Evolutionary conservation across 2,329 filamentous ascomycete genomes (phyloP).

Genomic region (Hypomyces perniciosus): DNA sequence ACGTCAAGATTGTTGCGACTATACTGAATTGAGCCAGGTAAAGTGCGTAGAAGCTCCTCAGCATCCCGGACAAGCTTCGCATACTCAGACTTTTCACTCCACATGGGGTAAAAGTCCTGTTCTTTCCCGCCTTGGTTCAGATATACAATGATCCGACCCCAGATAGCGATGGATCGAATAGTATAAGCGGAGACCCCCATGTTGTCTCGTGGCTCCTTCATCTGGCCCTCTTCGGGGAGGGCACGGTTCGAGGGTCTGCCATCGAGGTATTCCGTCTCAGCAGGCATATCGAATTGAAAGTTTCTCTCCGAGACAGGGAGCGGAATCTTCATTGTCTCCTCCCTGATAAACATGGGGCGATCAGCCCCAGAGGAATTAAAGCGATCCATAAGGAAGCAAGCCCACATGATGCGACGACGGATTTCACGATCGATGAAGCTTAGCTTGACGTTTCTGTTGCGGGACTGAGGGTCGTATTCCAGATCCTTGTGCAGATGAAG

Average conservation of each 20-base stretch:
- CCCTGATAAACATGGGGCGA: slow-evolving; percentile 82
- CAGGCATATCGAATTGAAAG: slow-evolving; percentile 87
- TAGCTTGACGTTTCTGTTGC: slow-evolving; percentile 57
- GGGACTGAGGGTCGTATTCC: slow-evolving; percentile 69
- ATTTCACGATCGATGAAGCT: slow-evolving; percentile 94
- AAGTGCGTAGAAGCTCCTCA: slow-evolving; percentile 59
- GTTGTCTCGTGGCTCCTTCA: slow-evolving; percentile 66
- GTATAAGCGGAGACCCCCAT: slow-evolving; percentile 94
- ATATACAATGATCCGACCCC: slow-evolving; percentile 86
- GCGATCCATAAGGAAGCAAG: slow-evolving; percentile 93
- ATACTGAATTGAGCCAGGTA: slow-evolving; percentile 70
- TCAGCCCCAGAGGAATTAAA: slow-evolving; percentile 96
- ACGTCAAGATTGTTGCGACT: slow-evolving; percentile 75
- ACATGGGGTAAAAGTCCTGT: slow-evolving; percentile 69
- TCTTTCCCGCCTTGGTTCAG: slow-evolving; percentile 86
- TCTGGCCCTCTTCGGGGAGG: slow-evolving; percentile 56
- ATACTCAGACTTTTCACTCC: slow-evolving; percentile 76
- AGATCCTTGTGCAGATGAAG: slow-evolving; percentile 89
- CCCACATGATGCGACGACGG: slow-evolving; percentile 92
- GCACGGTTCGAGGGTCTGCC: slow-evolving; percentile 62
- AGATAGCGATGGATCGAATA: slow-evolving; percentile 76
- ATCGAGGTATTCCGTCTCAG: slow-evolving; percentile 75
- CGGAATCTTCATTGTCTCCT: slow-evolving; percentile 83
- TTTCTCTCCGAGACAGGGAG: slow-evolving; percentile 85
- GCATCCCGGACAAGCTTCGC: slow-evolving; percentile 62